Conservation (phyloP, 2,329 filamentous ascomycete species). For the Ophiostoma tasmaniense region DNA sequence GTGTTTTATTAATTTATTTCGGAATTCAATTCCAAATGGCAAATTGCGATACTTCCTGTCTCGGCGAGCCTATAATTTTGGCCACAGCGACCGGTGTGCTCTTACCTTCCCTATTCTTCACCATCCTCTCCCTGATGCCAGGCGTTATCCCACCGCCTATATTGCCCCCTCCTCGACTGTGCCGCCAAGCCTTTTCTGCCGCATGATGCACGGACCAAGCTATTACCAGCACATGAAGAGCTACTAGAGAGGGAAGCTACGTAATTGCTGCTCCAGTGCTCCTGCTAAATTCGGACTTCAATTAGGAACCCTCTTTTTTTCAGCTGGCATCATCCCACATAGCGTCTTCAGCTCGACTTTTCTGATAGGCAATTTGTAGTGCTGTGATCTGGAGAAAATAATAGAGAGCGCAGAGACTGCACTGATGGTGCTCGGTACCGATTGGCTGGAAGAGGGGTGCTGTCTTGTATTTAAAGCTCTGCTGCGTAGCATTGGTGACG, state of each 20-base stretch:
- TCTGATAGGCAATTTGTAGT: background rate
- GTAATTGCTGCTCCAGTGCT: constrained; percentile 5
- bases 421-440: background rate
- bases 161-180: background rate
- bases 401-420: background rate
- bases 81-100: too few relatives aligned
- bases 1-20: too few relatives aligned
- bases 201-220: constrained; percentile 5
- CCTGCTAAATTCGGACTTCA: constrained; percentile 2
- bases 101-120: background rate
- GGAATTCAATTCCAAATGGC: too few relatives aligned
- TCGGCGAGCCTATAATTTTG: too few relatives aligned
- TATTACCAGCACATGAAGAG: background rate
- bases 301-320: constrained; percentile 6
- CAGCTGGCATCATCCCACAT: constrained; percentile 14
- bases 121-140: background rate
- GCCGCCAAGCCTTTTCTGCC: constrained; percentile 9
- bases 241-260: background rate
- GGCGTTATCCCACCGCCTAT: background rate
- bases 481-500: background rate
- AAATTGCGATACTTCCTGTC: too few relatives aligned
- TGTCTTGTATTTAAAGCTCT: background rate
- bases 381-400: background rate
- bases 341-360: background rate
- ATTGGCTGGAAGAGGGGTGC: background rate